Conservation (phyloP, 129 eudicot genomes). For the Oenanthe sinensis region DNA sequence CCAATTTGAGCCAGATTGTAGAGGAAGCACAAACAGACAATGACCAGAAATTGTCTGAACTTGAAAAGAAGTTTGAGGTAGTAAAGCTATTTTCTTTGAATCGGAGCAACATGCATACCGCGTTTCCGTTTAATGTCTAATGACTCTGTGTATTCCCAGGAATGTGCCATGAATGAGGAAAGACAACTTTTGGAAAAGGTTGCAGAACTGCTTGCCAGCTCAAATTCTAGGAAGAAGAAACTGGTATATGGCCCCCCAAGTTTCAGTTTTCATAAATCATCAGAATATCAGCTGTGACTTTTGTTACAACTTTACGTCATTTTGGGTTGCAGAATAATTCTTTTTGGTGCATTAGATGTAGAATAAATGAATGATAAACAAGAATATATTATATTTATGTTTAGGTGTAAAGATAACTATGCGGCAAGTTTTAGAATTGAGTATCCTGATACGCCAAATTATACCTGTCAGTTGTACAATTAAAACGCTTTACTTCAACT, state of each 20-base stretch:
- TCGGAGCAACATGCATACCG: background rate
- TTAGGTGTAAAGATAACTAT: background rate
- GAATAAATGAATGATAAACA: too few species aligned
- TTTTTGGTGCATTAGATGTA: background rate
- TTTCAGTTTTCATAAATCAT: background rate
- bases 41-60: slow-evolving; percentile 63
- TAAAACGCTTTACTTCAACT: background rate
- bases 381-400: background rate
- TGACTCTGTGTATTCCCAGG: slow-evolving; percentile 27
- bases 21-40: slow-evolving; percentile 78
- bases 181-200: slow-evolving; percentile 74
- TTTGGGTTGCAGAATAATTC: background rate
- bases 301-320: background rate
- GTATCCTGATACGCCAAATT: background rate
- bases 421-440: background rate
- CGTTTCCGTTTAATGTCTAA: background rate
- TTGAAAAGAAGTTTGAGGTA: slow-evolving; percentile 90
- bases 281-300: background rate
- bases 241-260: slow-evolving; percentile 47
- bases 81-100: background rate
- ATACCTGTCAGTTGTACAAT: background rate
- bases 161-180: slow-evolving; percentile 82
- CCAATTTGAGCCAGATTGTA: slow-evolving; percentile 59
- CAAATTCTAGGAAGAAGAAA: slow-evolving; percentile 81
- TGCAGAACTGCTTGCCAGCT: slow-evolving; percentile 86